Base-by-base conservation (phyloP, 306 rosid species). In the Cicer chorassanicum region DNA sequence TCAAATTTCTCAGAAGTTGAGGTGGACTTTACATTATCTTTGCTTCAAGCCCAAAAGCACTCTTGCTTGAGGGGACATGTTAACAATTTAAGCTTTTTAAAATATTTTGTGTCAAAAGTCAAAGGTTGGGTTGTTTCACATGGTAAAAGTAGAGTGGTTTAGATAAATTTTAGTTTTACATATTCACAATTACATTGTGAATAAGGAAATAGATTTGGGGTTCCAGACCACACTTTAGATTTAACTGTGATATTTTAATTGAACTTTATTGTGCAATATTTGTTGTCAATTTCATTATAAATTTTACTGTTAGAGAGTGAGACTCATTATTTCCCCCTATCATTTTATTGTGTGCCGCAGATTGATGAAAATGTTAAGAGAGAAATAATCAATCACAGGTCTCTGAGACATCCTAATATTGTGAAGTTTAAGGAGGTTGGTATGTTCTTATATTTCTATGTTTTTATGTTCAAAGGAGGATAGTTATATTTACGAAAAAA, bases 321-420 rank as follows among this genome's bases (percentile, higher is more conserved):
- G 40, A 16, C 70, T 63, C 15, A 64, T 54, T 69, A 15, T 65
- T 15, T 54, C 72, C 56, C 13, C 70, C 13, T 41, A 77, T 54
- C 56, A 36, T 86, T 75, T 68, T 61, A 60, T 15, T 68, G 16
- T 69, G 82, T 46, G 55, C 59, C 73, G 75, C 84, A 93, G 98
- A 93, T 93, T 73, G 97, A 93, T 86, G 97, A 80, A 77, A 93
- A 93, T 87, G 98, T 93, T 44, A 87, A 83, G 81, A 86, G 98
- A 71, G 98, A 93, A 82, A 93, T 93, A 62, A 93, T 93, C 64
- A 93, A 91, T 82, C 98, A 93, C 68, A 88, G 98, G 88, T 89
- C 96, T 49, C 72, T 93, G 75, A 93, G 98, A 83, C 97, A 93
- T 75, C 96, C 92, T 12, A 91, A 93, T 83, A 93, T 93, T 70